phyloP scores from a whole-genome alignment of 2,329 filamentous ascomycete genomes.

The Fusarium zealandicum region DNA sequence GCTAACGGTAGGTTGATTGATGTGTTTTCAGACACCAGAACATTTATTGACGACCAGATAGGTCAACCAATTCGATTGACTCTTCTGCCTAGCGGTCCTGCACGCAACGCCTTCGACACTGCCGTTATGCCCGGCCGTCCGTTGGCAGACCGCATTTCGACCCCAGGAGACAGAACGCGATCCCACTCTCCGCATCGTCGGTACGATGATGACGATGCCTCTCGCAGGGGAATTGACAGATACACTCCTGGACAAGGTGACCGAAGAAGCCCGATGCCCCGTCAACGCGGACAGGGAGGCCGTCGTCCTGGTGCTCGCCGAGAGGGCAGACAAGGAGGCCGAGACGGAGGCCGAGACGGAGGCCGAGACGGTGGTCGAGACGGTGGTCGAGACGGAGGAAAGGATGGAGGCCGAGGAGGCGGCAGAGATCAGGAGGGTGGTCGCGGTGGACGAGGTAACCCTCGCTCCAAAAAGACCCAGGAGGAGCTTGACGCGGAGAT shows the following conservation, averaged over 20 bases:
- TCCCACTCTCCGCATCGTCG: slow-evolving; percentile 62
- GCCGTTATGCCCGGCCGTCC: slow-evolving; percentile 63
- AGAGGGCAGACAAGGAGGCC: slow-evolving; percentile 49
- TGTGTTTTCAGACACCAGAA: not conserved
- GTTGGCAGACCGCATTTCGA: slow-evolving; percentile 67
- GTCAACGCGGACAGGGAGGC: slow-evolving; percentile 54
- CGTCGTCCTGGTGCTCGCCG: slow-evolving; percentile 59
- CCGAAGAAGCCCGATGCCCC: slow-evolving; percentile 66
- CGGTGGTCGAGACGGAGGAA: slow-evolving; percentile 40
- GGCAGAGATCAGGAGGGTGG: slow-evolving; percentile 47
- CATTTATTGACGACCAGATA: slow-evolving; percentile 40
- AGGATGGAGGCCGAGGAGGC: slow-evolving; percentile 45
- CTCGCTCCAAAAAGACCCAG: slow-evolving; percentile 81
- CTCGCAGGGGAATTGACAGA: slow-evolving; percentile 75
- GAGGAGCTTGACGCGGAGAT: slow-evolving; percentile 96
- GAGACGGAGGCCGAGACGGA: slow-evolving; percentile 44
- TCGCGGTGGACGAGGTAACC: slow-evolving; percentile 52
- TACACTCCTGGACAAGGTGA: slow-evolving; percentile 70
- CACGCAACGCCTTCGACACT: slow-evolving; percentile 64
- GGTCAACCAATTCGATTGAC: slow-evolving; percentile 82
- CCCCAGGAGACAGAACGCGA: slow-evolving; percentile 65
- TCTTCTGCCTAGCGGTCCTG: slow-evolving; percentile 62
- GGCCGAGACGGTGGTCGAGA: slow-evolving; percentile 48
- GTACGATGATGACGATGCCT: slow-evolving; percentile 62
- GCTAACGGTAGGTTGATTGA: slow-evolving; percentile 68